Evolutionary conservation across 768 basidiomycete species (phyloP).

Genomic region (Auriscalpium orientale): DNA sequence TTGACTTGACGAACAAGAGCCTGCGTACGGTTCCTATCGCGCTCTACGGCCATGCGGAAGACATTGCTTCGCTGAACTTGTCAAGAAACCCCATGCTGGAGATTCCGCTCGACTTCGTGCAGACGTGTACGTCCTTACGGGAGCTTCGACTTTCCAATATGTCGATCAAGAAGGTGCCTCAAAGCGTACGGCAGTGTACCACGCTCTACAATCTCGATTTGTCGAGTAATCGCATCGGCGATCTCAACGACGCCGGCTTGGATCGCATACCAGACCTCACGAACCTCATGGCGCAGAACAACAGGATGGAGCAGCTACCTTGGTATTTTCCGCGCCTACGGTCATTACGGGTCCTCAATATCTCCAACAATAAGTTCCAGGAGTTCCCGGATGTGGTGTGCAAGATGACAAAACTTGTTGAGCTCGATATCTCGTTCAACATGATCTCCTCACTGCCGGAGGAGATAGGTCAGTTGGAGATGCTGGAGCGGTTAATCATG

Average conservation of each 20-base stretch:
- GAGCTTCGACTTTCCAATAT: conserved; percentile 85
- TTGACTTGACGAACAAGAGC: conserved; percentile 77
- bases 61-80: conserved; percentile 78
- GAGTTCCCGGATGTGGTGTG: conserved; percentile 67
- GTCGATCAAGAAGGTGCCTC: conserved; percentile 92
- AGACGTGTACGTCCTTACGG: conserved; percentile 73
- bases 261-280: conserved; percentile 67
- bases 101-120: conserved; percentile 93
- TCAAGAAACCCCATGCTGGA: conserved; percentile 95
- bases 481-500: conserved; percentile 66
- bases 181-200: conserved; percentile 65
- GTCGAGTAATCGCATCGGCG: conserved; percentile 84
- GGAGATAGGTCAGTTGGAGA: conserved; percentile 60
- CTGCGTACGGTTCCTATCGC: conserved; percentile 84
- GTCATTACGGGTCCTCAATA: conserved; percentile 70
- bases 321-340: conserved; percentile 75
- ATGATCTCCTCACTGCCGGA: conserved; percentile 74
- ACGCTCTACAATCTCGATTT: conserved; percentile 79
- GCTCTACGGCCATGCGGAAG: conserved; percentile 76
- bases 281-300: conserved; percentile 78
- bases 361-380: conserved; percentile 93
- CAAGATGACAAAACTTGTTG: conserved; percentile 62
- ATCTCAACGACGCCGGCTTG: conserved; percentile 80
- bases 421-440: conserved; percentile 95
- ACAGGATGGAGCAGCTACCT: conserved; percentile 81